Evolutionary conservation across 169 alveolate genomes (phyloP).

Genomic region (Blepharisma undulans): DNA sequence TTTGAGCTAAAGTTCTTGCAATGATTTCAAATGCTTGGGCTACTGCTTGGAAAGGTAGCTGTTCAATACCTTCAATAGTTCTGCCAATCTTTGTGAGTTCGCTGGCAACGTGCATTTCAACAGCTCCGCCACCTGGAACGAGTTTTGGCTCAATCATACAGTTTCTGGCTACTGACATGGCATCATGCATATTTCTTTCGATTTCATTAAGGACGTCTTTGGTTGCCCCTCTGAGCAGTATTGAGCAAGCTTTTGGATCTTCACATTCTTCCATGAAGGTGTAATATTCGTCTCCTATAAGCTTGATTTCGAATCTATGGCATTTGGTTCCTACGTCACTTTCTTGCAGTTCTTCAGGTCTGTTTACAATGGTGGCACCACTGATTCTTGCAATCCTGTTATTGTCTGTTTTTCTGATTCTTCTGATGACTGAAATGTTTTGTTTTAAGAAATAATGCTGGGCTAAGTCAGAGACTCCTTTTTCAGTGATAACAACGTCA

Average conservation of each 20-base stretch:
- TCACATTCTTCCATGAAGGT: slow-evolving; percentile 87
- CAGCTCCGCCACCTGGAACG: slow-evolving; percentile 99
- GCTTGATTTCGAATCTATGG: slow-evolving; percentile 95
- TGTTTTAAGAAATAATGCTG: slow-evolving; percentile 96
- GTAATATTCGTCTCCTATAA: slow-evolving; percentile 92
- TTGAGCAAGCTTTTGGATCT: slow-evolving; percentile 97
- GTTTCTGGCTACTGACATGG: slow-evolving; percentile 97
- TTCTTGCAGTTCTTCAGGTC: slow-evolving; percentile 95
- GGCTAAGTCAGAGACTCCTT: slow-evolving; percentile 96
- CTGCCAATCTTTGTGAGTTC: slow-evolving; percentile 87
- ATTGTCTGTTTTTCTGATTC: slow-evolving; percentile 96
- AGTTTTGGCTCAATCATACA: slow-evolving; percentile 94
- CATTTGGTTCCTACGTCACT: slow-evolving; percentile 95
- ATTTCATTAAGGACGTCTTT: slow-evolving; percentile 98
- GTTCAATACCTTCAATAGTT: slow-evolving; percentile 88
- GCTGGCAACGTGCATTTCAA: slow-evolving; percentile 97
- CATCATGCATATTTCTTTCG: slow-evolving; percentile 97
- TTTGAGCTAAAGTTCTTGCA: slow-evolving; percentile 98
- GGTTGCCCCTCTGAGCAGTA: slow-evolving; percentile 97
- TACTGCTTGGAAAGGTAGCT: slow-evolving; percentile 96
- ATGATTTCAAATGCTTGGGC: slow-evolving; percentile 97
- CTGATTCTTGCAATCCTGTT: slow-evolving; percentile 94
- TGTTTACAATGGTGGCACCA: slow-evolving; percentile 98
- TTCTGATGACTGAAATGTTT: slow-evolving; percentile 91
- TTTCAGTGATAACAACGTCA: slow-evolving; percentile 98